Conservation (phyloP, 23 red algal species). For the Gracilaria caudata region DNA sequence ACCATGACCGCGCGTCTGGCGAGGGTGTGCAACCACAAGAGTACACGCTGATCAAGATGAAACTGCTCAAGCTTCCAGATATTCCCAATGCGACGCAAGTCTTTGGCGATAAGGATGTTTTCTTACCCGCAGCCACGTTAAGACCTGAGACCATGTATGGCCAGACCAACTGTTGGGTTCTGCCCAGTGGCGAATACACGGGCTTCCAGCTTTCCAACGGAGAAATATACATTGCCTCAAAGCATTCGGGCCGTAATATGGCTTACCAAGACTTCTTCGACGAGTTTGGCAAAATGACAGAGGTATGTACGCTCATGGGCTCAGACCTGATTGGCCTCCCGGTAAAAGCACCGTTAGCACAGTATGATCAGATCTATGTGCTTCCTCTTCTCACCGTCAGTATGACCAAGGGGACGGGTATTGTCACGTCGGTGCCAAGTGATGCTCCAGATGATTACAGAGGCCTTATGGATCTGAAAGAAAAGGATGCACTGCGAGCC, state of each 20-base stretch:
- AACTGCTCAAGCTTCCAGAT: slow-evolving; percentile 58
- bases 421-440: slow-evolving; percentile 96
- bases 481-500: slow-evolving; percentile 87
- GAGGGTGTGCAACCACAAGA: slow-evolving; percentile 96
- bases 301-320: slow-evolving; percentile 69
- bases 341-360: slow-evolving; percentile 72
- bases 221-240: slow-evolving; percentile 79
- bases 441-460: slow-evolving; percentile 98
- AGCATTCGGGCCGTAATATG: slow-evolving; percentile 88
- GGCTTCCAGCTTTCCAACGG: slow-evolving; percentile 77
- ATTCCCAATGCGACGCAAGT: slow-evolving; percentile 34
- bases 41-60: slow-evolving; percentile 98
- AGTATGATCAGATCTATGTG: slow-evolving; percentile 77
- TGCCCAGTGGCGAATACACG: slow-evolving; percentile 85
- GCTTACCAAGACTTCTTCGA: slow-evolving; percentile 86
- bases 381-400: slow-evolving; percentile 93
- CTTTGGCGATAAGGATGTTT: slow-evolving; percentile 58
- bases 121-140: slow-evolving; percentile 92
- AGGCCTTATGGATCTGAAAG: slow-evolving; percentile 95
- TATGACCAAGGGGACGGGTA: slow-evolving; percentile 92
- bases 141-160: slow-evolving; percentile 99
- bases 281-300: slow-evolving; percentile 61
- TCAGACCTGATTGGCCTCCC: slow-evolving; percentile 85
- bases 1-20: slow-evolving; percentile 95
- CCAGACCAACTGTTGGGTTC: slow-evolving; percentile 97